Percentiles rank a stretch among this genome's conserved stretches.
These are phyloP conservation scores for Cornus suecica DNA, from an alignment of 148 eudicot genomes.

Conservation along the genomic window DNA sequence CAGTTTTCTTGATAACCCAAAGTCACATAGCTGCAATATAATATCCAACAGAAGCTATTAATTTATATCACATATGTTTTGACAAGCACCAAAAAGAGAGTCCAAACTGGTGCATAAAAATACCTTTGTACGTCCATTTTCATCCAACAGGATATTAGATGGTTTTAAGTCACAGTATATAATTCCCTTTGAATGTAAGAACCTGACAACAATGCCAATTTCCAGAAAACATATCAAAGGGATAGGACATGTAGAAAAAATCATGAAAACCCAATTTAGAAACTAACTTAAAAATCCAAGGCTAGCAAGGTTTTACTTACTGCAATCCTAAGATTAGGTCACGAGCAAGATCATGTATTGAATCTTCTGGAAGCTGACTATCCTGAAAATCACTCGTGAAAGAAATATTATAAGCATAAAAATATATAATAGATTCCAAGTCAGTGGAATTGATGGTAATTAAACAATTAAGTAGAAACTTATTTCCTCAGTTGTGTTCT, in stretches of 20 bases:
- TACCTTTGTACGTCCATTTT: slow-evolving; percentile 90
- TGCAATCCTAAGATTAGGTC: slow-evolving; percentile 76
- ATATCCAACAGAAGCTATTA: slow-evolving; percentile 5
- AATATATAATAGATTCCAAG: not conserved
- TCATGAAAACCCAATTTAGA: not conserved
- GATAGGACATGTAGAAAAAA: not conserved
- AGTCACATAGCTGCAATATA: slow-evolving; percentile 78
- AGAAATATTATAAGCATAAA: not conserved
- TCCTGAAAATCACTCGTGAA: slow-evolving; percentile 48
- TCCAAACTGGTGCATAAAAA: slow-evolving; percentile 4
- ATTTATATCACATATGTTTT: not conserved
- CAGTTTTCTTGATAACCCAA: slow-evolving; percentile 88
- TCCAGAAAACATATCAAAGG: not conserved
- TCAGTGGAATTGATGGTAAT: not conserved
- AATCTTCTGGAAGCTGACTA: slow-evolving; percentile 90
- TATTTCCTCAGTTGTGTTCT: not conserved
- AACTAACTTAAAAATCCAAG: not conserved
- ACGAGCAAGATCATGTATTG: slow-evolving; percentile 73
- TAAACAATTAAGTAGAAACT: not conserved
- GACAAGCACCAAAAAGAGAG: not conserved
- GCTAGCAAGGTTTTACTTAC: slow-evolving; percentile 44
- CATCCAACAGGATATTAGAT: slow-evolving; percentile 89
- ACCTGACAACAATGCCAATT: slow-evolving; percentile 43
- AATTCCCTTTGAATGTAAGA: slow-evolving; percentile 87
- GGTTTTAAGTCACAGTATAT: slow-evolving; percentile 95